phyloP scores from a whole-genome alignment of 768 basidiomycete genomes.

The Termitomyces bulborhizus region DNA sequence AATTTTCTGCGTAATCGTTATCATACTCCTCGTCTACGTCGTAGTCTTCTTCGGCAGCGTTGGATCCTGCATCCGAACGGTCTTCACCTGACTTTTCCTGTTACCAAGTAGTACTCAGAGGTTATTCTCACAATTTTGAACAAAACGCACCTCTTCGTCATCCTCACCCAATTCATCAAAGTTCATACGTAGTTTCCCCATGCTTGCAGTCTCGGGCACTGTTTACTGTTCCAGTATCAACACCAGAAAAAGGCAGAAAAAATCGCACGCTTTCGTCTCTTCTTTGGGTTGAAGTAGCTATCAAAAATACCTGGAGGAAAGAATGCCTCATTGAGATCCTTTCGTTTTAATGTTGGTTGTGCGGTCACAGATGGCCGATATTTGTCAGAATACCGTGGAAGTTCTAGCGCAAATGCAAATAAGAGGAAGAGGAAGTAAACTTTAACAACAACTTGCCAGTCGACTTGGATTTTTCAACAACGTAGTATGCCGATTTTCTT shows the following conservation, averaged over 20 bases:
- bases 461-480: constrained; percentile 66
- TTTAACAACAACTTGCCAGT: constrained; percentile 29
- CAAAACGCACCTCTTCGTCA: constrained; percentile 45
- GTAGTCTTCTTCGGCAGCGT: constrained; percentile 65
- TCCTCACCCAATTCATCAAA: constrained; percentile 66
- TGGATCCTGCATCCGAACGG: constrained; percentile 60
- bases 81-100: constrained; percentile 73
- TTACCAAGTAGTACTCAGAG: not conserved
- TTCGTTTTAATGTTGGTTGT: constrained; percentile 63
- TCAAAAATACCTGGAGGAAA: constrained; percentile 77
- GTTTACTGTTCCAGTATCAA: not conserved
- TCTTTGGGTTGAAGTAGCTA: constrained; percentile 70
- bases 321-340: constrained; percentile 67
- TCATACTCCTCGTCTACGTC: constrained; percentile 89
- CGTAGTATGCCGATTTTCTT: constrained; percentile 66
- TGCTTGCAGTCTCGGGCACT: constrained; percentile 23
- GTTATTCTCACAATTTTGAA: not conserved
- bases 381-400: constrained; percentile 81
- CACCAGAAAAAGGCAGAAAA: not conserved
- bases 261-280: constrained; percentile 47
- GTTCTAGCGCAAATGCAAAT: constrained; percentile 33
- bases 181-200: constrained; percentile 40
- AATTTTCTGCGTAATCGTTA: constrained; percentile 87
- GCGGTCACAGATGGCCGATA: constrained; percentile 57
- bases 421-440: constrained; percentile 13